A percentile compares a stretch with the other conserved stretches of the same genome.
These are phyloP conservation scores for Helotiales sp. DNA, from an alignment of 2,329 filamentous ascomycete genomes.

Conservation along the genomic window DNA sequence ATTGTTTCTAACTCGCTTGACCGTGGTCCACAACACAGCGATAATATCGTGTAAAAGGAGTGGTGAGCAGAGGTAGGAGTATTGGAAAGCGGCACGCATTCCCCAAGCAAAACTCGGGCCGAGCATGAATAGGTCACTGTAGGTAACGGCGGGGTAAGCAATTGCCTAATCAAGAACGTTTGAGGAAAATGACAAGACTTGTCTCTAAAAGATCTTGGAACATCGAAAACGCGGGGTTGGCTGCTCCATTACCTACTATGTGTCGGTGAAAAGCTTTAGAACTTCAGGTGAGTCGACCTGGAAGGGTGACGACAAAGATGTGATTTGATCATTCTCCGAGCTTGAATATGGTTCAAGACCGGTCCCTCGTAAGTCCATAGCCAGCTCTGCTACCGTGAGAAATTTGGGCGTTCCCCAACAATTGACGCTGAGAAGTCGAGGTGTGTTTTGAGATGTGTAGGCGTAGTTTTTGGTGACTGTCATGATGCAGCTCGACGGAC, in stretches of 20 bases:
- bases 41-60: slow-evolving; percentile 2
- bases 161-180: too few species aligned
- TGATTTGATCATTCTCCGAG: neutral
- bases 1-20: slow-evolving; percentile 2
- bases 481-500: neutral
- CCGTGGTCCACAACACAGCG: slow-evolving; percentile 3
- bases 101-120: slow-evolving; percentile 2
- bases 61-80: neutral
- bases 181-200: too few species aligned
- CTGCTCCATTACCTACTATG: too few species aligned
- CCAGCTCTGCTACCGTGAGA: slow-evolving; percentile 4
- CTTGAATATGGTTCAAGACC: neutral
- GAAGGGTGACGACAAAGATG: neutral
- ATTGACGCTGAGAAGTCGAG: neutral
- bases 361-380: neutral
- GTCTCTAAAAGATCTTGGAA: too few species aligned
- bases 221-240: too few species aligned
- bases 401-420: neutral
- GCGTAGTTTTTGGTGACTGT: neutral
- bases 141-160: too few species aligned
- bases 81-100: neutral
- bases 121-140: neutral
- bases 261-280: slow-evolving; percentile 1
- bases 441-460: neutral
- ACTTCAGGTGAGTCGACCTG: slow-evolving; percentile 3